Evolutionary conservation across 75 land plant species (phyloP), one percentile per base, ranked within the genome.

Genomic region (Cunninghamia lanceolata): DNA sequence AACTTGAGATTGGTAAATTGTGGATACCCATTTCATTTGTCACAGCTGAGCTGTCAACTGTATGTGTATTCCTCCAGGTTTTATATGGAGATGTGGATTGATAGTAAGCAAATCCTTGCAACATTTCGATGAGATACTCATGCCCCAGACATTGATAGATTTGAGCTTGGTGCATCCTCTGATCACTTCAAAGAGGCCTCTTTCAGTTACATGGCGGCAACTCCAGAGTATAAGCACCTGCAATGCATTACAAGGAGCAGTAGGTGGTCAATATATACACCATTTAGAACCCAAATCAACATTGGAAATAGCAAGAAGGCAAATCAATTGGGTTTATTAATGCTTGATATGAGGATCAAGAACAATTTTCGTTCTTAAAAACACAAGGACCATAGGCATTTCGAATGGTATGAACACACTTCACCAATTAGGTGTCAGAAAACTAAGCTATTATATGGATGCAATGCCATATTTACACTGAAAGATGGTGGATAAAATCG

Each of bases 171-270:
- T 93, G 79, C 99, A 97, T 83, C 94, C 94, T 54, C 80, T 87
- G 43, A 92, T 96, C 85, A 97, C 91, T 30, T 85, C 86, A 8
- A 96, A 43, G 73, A 97, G 94, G 42, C 99, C 99, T 17, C 66
- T 87, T 84, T 91, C 94, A 3, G 96, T 96, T 50, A 97, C 95
- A 86, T 93, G 97, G 21, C 95, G 93, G 88, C 99, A 97, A 54
- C 98, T 91, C 99, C 99, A 97, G 4, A 97, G 91, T 38, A 92
- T 91, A 39, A 97, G 91, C 50, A 85, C 88, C 99, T 97, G 92
- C 14, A 90, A 32, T 45, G 38, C 38, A 73, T 73, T 73, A 32
- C 34, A 25, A 73, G 35, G 74, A 73, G 3, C 14, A 34, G 34
- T 15, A 34, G 4, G 14, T 32, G 30, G 14, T 70, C 11, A 70